Evolutionary conservation across 1,284 basidiomycete genomes (phyloP).

Genomic region (Pholiota adiposa): DNA sequence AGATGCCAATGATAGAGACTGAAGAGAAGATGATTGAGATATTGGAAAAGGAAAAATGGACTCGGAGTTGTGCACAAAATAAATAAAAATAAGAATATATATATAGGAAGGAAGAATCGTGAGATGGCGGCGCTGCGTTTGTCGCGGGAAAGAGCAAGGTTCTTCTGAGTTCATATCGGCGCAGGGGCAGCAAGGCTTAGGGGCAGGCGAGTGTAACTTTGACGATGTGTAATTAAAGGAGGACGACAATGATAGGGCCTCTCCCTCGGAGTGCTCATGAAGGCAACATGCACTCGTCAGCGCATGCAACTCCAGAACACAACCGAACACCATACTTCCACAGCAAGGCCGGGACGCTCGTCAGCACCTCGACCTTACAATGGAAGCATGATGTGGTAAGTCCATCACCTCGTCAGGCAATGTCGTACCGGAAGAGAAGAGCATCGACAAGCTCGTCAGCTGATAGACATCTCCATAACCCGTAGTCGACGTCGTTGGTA

Average conservation of each 20-base stretch:
- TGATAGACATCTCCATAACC: neutral
- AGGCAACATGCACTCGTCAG: conserved; percentile 12
- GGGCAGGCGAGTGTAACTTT: neutral
- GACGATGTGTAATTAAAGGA: too few species aligned
- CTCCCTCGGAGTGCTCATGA: conserved; percentile 2
- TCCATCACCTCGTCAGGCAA: conserved; percentile 12
- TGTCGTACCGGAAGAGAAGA: neutral
- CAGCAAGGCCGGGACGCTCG: conserved; percentile 2
- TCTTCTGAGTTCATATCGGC: too few species aligned
- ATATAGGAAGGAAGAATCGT: neutral
- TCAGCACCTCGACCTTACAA: conserved; percentile 2
- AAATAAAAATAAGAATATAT: neutral
- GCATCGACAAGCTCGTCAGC: conserved; percentile 1
- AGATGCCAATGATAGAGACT: too few species aligned
- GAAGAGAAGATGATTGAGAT: neutral
- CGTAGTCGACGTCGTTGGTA: neutral
- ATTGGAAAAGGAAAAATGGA: neutral
- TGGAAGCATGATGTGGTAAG: neutral
- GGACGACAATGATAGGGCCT: too few species aligned
- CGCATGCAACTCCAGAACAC: neutral
- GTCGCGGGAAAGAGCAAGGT: too few species aligned
- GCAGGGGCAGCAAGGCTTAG: too few species aligned
- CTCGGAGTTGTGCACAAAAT: too few species aligned
- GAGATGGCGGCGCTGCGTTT: too few species aligned
- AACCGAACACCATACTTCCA: conserved; percentile 3